A percentile compares a stretch with the other conserved stretches of the same genome.
Evolutionary conservation across 148 eudicot species (phyloP).

Genomic region (Selenicereus undatus): DNA sequence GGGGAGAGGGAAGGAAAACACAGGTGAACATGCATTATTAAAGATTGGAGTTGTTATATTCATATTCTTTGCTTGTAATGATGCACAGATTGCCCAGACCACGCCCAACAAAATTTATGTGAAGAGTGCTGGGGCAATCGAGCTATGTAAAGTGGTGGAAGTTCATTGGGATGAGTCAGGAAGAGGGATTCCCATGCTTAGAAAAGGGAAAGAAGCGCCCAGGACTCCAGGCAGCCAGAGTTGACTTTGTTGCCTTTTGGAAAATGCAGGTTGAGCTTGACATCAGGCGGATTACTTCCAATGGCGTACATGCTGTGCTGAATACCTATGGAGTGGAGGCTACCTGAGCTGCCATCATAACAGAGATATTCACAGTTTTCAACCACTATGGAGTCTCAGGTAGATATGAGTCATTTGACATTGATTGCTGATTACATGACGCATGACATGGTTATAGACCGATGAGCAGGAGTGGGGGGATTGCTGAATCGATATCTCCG

Average conservation of each 20-base stretch:
- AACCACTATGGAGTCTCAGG: conserved; percentile 74
- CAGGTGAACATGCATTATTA: no score
- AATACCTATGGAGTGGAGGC: conserved; percentile 89
- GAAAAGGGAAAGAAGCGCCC: conserved; percentile 31
- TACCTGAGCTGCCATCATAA: conserved; percentile 67
- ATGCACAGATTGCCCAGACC: conserved; percentile 69
- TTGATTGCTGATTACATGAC: conserved; percentile 93
- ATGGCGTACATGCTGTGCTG: conserved; percentile 67
- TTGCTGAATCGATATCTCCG: conserved; percentile 70
- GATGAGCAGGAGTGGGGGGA: conserved; percentile 78
- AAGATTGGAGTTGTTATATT: neutral
- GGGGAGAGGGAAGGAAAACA: no score
- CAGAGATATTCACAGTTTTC: conserved; percentile 77
- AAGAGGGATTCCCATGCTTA: conserved; percentile 38
- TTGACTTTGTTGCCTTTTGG: conserved; percentile 79
- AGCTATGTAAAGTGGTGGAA: conserved; percentile 62
- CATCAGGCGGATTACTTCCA: conserved; percentile 57
- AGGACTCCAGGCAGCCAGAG: conserved; percentile 83
- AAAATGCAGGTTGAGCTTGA: conserved; percentile 78
- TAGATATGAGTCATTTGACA: conserved; percentile 79
- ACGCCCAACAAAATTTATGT: conserved; percentile 69
- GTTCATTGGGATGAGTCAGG: conserved; percentile 47
- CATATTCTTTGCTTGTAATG: neutral
- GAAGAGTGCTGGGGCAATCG: conserved; percentile 73
- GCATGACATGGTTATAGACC: conserved; percentile 64